These are phyloP conservation scores for Discostella pseudostelligera DNA, from an alignment of 108 stramenopile species.

Conservation along the genomic window DNA sequence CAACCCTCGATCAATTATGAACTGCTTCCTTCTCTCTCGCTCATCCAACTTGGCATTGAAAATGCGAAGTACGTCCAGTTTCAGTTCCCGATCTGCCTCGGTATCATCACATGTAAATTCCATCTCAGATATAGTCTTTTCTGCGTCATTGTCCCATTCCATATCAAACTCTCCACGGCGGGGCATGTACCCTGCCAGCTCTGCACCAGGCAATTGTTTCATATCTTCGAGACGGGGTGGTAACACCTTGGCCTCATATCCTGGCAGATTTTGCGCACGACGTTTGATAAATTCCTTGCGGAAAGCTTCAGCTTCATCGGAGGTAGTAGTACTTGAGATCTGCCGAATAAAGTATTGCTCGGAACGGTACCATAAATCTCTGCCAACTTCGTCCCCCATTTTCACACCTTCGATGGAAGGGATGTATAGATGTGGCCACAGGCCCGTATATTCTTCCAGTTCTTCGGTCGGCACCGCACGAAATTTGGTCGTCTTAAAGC, in stretches of 20 bases:
- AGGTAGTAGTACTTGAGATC: slow-evolving; percentile 32
- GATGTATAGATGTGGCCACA: slow-evolving; percentile 73
- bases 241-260: slow-evolving; percentile 70
- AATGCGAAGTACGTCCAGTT: slow-evolving; percentile 83
- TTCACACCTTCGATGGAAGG: slow-evolving; percentile 52
- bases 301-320: slow-evolving; percentile 59
- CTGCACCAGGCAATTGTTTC: slow-evolving; percentile 64
- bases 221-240: slow-evolving; percentile 78
- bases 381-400: slow-evolving; percentile 73
- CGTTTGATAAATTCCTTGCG: slow-evolving; percentile 73
- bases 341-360: slow-evolving; percentile 74
- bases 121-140: slow-evolving; percentile 88
- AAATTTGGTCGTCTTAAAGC: slow-evolving; percentile 62
- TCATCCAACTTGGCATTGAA: slow-evolving; percentile 91
- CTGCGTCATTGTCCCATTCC: slow-evolving; percentile 96
- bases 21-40: slow-evolving; percentile 82
- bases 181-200: slow-evolving; percentile 89
- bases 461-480: slow-evolving; percentile 66
- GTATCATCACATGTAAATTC: slow-evolving; percentile 83
- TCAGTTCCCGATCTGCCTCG: slow-evolving; percentile 77
- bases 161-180: slow-evolving; percentile 95
- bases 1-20: slow-evolving; percentile 73
- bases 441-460: slow-evolving; percentile 49
- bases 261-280: slow-evolving; percentile 48
- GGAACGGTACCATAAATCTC: slow-evolving; percentile 72